Conservation (phyloP, 2,329 filamentous ascomycete genomes). For the Pseudofabraea citricarpa region DNA sequence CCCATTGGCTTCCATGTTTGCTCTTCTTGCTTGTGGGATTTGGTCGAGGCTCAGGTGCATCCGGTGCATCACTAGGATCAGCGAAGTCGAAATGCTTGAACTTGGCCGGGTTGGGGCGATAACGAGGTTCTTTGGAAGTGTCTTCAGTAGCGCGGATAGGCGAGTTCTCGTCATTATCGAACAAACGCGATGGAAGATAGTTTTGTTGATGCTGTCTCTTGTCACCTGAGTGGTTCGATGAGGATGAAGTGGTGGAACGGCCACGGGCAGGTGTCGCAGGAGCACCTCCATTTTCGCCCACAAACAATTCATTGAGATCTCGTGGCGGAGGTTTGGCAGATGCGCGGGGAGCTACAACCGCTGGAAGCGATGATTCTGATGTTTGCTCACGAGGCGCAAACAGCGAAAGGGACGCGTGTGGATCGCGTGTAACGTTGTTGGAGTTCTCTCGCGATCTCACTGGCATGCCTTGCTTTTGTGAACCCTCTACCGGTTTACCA, state of each 20-base stretch:
- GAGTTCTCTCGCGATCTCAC: constrained; percentile 44
- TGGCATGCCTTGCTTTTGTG: constrained; percentile 29
- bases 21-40: constrained; percentile 37
- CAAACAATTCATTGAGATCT: constrained; percentile 67
- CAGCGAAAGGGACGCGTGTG: constrained; percentile 68
- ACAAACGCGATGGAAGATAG: constrained; percentile 58
- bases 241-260: constrained; percentile 18
- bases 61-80: constrained; percentile 52
- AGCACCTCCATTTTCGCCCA: constrained; percentile 33
- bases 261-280: constrained; percentile 9
- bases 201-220: constrained; percentile 35
- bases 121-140: constrained; percentile 35
- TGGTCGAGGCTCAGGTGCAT: constrained; percentile 23
- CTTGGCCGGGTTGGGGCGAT: constrained; percentile 67
- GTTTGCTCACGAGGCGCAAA: constrained; percentile 66
- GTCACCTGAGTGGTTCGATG: neutral
- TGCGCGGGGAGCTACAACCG: constrained; percentile 57
- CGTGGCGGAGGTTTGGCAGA: constrained; percentile 67
- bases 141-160: constrained; percentile 39
- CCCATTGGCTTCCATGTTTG: constrained; percentile 74
- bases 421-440: constrained; percentile 53
- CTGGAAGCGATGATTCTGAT: constrained; percentile 41
- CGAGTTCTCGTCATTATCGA: constrained; percentile 51
- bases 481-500: constrained; percentile 31
- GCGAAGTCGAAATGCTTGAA: constrained; percentile 83